Percentiles rank a stretch among this genome's conserved stretches.
These are phyloP conservation scores for Musa schizocarpa DNA, from an alignment of 176 grass and related monocot species.

Conservation along the genomic window DNA sequence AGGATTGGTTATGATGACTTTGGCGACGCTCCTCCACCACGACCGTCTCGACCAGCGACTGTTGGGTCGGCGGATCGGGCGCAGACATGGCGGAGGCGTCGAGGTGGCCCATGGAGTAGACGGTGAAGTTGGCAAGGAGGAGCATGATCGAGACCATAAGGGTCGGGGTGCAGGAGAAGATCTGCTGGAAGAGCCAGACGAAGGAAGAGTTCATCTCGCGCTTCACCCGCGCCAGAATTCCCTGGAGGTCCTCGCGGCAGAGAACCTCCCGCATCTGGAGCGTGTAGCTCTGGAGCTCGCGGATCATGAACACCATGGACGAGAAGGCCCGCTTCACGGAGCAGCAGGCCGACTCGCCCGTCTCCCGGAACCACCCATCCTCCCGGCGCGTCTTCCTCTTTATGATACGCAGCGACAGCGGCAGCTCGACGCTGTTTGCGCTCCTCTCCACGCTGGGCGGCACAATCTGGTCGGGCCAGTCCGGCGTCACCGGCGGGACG, in stretches of 20 bases:
- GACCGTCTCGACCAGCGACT: constrained; percentile 3
- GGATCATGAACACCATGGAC: constrained; percentile 90
- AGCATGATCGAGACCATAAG: constrained; percentile 94
- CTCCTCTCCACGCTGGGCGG: constrained; percentile 54
- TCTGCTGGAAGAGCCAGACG: constrained; percentile 95
- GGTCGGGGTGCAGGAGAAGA: constrained; percentile 69
- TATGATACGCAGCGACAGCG: constrained; percentile 70
- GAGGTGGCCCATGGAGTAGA: constrained; percentile 56
- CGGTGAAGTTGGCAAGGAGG: constrained; percentile 84
- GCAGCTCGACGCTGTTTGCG: constrained; percentile 48
- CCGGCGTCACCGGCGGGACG: background rate
- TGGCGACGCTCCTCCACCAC: constrained; percentile 28
- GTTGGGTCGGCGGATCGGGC: constrained; percentile 9
- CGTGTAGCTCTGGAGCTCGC: constrained; percentile 75
- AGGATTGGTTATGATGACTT: constrained; percentile 19
- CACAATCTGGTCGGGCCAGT: constrained; percentile 8
- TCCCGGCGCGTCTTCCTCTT: constrained; percentile 55
- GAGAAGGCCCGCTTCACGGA: constrained; percentile 70
- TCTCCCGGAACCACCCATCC: constrained; percentile 33
- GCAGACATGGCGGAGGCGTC: constrained; percentile 22
- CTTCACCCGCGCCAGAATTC: constrained; percentile 41
- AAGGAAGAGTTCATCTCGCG: constrained; percentile 78
- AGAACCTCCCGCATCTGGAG: constrained; percentile 58
- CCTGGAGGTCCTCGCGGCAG: constrained; percentile 53
- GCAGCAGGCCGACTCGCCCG: constrained; percentile 39